Evolutionary conservation across 805 yeast species (phyloP).

Genomic region (Cyberlindnera xishuangbannaensis): DNA sequence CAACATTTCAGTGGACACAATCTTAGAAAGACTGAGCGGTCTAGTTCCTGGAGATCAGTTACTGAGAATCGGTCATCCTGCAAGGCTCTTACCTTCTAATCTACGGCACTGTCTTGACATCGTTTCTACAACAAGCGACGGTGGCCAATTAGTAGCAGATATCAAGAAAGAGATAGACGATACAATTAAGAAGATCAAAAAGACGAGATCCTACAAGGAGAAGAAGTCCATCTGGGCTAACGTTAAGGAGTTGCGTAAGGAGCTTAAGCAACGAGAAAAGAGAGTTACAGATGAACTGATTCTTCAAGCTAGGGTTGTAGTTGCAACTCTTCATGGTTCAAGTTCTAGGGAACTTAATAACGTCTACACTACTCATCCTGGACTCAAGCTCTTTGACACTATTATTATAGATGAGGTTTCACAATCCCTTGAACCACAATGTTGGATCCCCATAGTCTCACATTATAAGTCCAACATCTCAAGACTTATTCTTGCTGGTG

Average conservation of each 20-base stretch:
- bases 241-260: slow-evolving; percentile 63
- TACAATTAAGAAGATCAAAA: slow-evolving; percentile 51
- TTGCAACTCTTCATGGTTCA: slow-evolving; percentile 85
- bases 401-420: slow-evolving; percentile 93
- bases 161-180: slow-evolving; percentile 65
- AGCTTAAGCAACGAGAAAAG: slow-evolving; percentile 59
- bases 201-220: slow-evolving; percentile 57
- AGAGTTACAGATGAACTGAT: slow-evolving; percentile 57
- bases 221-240: slow-evolving; percentile 63
- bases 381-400: slow-evolving; percentile 54
- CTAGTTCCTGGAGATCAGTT: slow-evolving; percentile 32
- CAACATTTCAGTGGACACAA: slow-evolving; percentile 86
- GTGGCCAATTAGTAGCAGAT: slow-evolving; percentile 58
- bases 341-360: slow-evolving; percentile 65
- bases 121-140: slow-evolving; percentile 51
- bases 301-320: slow-evolving; percentile 57
- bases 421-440: slow-evolving; percentile 89
- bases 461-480: slow-evolving; percentile 40
- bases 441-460: slow-evolving; percentile 86
- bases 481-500: slow-evolving; percentile 82
- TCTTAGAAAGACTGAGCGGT: slow-evolving; percentile 59
- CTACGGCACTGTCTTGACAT: slow-evolving; percentile 72
- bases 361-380: slow-evolving; percentile 32
- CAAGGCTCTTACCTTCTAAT: slow-evolving; percentile 61
- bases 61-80: slow-evolving; percentile 92